Conservation (phyloP, 331 rosid species). For the Rosa hybrid region DNA sequence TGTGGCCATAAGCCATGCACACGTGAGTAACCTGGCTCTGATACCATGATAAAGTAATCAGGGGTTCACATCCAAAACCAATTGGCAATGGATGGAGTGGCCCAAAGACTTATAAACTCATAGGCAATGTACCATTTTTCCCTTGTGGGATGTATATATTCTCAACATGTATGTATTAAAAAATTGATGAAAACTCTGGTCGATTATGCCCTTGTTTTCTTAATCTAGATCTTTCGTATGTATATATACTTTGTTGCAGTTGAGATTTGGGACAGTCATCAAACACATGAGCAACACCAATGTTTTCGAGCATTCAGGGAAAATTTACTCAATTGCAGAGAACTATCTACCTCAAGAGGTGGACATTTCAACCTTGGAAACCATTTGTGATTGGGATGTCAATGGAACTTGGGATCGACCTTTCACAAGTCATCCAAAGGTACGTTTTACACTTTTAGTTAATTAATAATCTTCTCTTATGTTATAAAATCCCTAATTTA, state of each 20-base stretch:
- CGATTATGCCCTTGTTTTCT: no score
- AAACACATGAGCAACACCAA: slow-evolving; percentile 62
- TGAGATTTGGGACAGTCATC: slow-evolving; percentile 56
- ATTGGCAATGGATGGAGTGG: no score
- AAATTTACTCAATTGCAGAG: slow-evolving; percentile 54
- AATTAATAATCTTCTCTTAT: neutral
- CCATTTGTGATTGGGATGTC: slow-evolving; percentile 54
- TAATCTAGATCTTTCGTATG: no score
- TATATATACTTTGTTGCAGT: slow-evolving; percentile 21
- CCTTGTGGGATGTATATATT: no score
- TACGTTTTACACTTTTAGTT: slow-evolving; percentile 17
- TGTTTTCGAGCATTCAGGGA: slow-evolving; percentile 68
- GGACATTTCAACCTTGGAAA: slow-evolving; percentile 49
- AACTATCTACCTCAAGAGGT: slow-evolving; percentile 59
- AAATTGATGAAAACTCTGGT: no score
- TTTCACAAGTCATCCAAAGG: slow-evolving; percentile 68
- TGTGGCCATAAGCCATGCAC: no score
- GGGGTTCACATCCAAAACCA: no score
- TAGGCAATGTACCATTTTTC: no score
- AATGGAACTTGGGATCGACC: slow-evolving; percentile 60
- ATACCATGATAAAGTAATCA: no score
- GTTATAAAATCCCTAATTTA: neutral
- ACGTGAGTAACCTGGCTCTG: no score
- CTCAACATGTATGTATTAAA: no score
- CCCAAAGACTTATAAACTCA: no score